These are phyloP conservation scores for Beauveria pseudobassiana DNA, from an alignment of 2,329 filamentous ascomycete genomes.

Conservation along the genomic window DNA sequence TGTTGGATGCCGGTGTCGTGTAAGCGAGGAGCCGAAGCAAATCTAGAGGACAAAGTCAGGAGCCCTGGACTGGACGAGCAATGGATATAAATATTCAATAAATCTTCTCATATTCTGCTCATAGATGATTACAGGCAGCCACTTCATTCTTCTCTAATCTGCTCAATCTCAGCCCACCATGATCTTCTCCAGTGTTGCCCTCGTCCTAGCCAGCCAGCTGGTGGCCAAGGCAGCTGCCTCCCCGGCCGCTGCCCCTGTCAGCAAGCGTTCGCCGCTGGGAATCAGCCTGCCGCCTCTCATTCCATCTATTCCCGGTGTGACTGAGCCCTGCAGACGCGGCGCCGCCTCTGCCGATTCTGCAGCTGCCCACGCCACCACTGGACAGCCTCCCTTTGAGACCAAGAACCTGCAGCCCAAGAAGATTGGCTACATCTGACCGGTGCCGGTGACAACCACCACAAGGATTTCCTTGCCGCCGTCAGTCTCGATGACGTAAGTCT, in stretches of 20 bases:
- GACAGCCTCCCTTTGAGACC: constrained; percentile 41
- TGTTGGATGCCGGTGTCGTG: background rate
- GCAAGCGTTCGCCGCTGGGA: constrained; percentile 21
- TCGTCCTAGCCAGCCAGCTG: constrained; percentile 6
- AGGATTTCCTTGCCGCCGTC: constrained; percentile 51
- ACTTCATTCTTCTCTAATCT: background rate
- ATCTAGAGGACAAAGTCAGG: background rate
- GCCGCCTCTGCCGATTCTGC: constrained; percentile 50
- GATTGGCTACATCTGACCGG: constrained; percentile 58
- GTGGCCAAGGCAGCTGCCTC: constrained; percentile 2
- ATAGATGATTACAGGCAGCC: background rate
- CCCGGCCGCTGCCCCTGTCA: background rate
- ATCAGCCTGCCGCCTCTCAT: constrained; percentile 47
- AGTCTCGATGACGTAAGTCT: constrained; percentile 46
- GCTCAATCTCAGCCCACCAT: background rate
- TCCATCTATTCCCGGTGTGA: constrained; percentile 51
- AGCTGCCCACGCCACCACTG: constrained; percentile 52
- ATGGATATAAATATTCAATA: constrained; percentile 1
- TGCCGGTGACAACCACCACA: constrained; percentile 51
- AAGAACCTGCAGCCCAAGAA: constrained; percentile 56
- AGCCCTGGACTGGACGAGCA: background rate
- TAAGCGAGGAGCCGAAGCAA: background rate
- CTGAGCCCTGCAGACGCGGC: constrained; percentile 40
- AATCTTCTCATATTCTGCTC: constrained; percentile 9
- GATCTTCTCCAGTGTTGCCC: constrained; percentile 3